Base-by-base conservation (phyloP, 2,329 filamentous ascomycete genomes). In the Didymella keratinophila region DNA sequence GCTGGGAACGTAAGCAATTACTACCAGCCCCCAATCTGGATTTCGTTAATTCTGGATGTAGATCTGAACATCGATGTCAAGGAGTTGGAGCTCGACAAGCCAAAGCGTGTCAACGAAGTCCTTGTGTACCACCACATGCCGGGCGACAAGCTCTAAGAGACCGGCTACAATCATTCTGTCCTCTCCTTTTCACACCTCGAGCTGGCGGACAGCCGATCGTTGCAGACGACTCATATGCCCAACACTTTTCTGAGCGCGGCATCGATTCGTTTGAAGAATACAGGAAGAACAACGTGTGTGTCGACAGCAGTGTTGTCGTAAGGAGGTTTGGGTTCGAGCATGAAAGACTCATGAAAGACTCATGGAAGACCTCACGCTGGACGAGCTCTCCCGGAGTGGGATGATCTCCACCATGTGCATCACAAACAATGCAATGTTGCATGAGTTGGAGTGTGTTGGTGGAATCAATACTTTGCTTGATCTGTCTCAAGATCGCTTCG, bases 211-310 rank as follows among this genome's bases (percentile, higher is more conserved):
- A 45, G 1, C 8, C 25, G 9, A 49, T 52, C 30, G 37, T 52
- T 18, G 48, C 49, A 27, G 55, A 58, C 10, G 48, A 43, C 28
- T 30, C 43, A 11, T 49, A 43, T 28, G 43, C 36, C 16, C 44
- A 58, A 20, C 52, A 58, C 14, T 37, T 36, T 12, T 52, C 48
- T 28, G 21, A 48, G 1, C 10, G 18, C n/a, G 43, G 55, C 4
- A 39, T 58, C 28, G 55, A 52, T 16, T 44, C 36, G 3, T 25
- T 43, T 21, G 12, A 23, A 2, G 37, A 28, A 11, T 44, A 58
- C 11, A 4, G 23, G 23, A 7, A 2, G 5, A 14, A 8, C 12
- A 46, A 46, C 8, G 32, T 46, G 12, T 23, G 21, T 11, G 11
- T 8, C n/a, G n/a, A n/a, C n/a, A n/a, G n/a, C n/a, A n/a, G n/a